Base-by-base conservation (phyloP, 2,329 filamentous ascomycete species). In the Penicillium aurantiogriseum region DNA sequence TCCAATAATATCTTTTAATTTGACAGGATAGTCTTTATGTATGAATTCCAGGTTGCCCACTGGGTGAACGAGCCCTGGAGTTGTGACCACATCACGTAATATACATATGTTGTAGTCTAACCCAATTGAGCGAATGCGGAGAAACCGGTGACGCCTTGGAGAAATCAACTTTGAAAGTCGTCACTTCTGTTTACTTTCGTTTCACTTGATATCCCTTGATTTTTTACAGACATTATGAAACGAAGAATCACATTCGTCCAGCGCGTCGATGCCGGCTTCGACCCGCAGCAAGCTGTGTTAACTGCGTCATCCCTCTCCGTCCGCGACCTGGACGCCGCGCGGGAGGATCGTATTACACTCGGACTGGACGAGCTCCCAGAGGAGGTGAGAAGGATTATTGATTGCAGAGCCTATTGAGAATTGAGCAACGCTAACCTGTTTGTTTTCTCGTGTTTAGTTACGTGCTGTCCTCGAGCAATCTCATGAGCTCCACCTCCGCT, bases 311-410 rank as follows among this genome's bases (percentile, higher is more conserved):
- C 74, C 10, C 74, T 89, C 19, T 80, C 80, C 3, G 76, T 95
- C 52, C 79, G 79, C 2, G 82, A 81, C 2, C 72, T 94, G 42
- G 74, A 84, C 50, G 88, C 88, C 21, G 85, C 86, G 15, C 87
- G 90, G 63, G 90, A 97, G 75, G 90, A 94, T 71, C 85, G 88
- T 58, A 75, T 93, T 64, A 96, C 91, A 0, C 76, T 94, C 60
- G 81, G 83, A 38, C 76, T 92, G 21, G 80, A 87, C 48, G 91
- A 96, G 77, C 81, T 97, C 40, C 89, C 91, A 5, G 69, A 76
- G 17, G 86, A 90, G 73, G 83, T 86, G 75, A 48, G 58, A 56
- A 42, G 35, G 8, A n/a, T 36, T 29, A 9, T 25, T 6, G 4
- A 15, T 23, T 6, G 13, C n/a, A 19, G 15, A 48, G 21, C 5